A percentile compares a stretch with the other conserved stretches of the same genome.
Conservation (phyloP, 495 filamentous ascomycete genomes). For the Penicillium subrubescens region DNA sequence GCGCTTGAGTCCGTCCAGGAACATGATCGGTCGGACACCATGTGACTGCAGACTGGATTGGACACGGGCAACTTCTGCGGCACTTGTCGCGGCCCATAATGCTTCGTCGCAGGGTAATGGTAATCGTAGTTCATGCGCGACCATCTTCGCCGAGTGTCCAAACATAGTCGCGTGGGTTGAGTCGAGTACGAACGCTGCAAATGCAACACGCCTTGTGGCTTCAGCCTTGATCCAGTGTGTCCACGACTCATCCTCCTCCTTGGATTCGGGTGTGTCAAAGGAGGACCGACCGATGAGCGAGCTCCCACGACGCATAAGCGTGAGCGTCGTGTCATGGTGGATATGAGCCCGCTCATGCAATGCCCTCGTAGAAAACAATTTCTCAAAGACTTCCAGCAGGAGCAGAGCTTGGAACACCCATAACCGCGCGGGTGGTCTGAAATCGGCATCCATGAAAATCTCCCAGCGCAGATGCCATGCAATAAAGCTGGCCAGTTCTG, state of each 20-base stretch:
- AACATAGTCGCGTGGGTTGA: slow-evolving; percentile 98
- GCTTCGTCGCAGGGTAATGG: slow-evolving; percentile 93
- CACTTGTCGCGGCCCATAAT: slow-evolving; percentile 89
- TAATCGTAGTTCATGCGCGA: slow-evolving; percentile 91
- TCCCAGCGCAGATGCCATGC: slow-evolving; percentile 92
- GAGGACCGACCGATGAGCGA: slow-evolving; percentile 90
- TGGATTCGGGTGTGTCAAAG: slow-evolving; percentile 83
- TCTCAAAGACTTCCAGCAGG: slow-evolving; percentile 91
- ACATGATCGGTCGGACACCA: slow-evolving; percentile 83
- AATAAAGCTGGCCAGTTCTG: slow-evolving; percentile 80
- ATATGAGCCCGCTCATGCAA: slow-evolving; percentile 96
- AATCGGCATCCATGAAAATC: slow-evolving; percentile 87
- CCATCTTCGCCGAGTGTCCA: slow-evolving; percentile 95
- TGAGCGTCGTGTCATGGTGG: slow-evolving; percentile 93
- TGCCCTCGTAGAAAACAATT: slow-evolving; percentile 89
- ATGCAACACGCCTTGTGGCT: slow-evolving; percentile 85
- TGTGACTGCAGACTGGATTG: slow-evolving; percentile 81
- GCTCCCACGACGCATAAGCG: slow-evolving; percentile 89
- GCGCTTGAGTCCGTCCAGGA: slow-evolving; percentile 87
- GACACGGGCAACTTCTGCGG: slow-evolving; percentile 82
- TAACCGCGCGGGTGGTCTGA: slow-evolving; percentile 92
- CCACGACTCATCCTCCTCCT: slow-evolving; percentile 90
- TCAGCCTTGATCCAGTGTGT: slow-evolving; percentile 96
- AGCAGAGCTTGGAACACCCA: slow-evolving; percentile 96
- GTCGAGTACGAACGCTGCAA: slow-evolving; percentile 94